Base-by-base conservation (phyloP, 2,329 filamentous ascomycete genomes). In the Knoxdaviesia capensis region DNA sequence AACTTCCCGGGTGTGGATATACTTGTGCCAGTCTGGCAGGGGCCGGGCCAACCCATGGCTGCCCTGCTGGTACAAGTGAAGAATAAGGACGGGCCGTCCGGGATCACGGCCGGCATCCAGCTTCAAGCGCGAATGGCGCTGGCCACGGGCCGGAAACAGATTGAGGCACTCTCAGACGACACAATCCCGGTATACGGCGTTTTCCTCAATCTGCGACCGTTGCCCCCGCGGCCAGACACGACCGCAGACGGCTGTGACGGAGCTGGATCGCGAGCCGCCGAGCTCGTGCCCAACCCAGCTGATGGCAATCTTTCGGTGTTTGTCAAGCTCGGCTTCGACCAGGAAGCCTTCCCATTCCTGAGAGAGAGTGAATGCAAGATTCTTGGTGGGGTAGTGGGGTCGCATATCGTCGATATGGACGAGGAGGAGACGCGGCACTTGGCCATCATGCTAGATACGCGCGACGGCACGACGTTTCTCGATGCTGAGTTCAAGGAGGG, bases 181-280 rank as follows among this genome's bases (percentile, higher is more conserved):
- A 35, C 8, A 11, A 35, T 9, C 34, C 8, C 11, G 8, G 34
- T 35, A 11, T 35, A 35, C 34, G 34, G 34, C 34, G 11, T 35
- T 3, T 35, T 38, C 42, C 39, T 42, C 34, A 43, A 44, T 33
- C 32, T 43, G 9, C 34, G 34, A 11, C 34, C 34, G 11, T 9
- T 11, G 9, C 34, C 34, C 8, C 11, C 34, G 34, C 34, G 34
- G 46, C 34, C 11, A 9, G 34, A 9, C 34, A 35, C 34, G 9
- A 3, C 9, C 9, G 34, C 34, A 35, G 11, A 9, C 34, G 20
- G 20, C 20, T 2, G 20, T 20, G 20, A 20, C 20, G 20, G 20
- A 20, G 20, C 2, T 20, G 20, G 20, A 20, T 20, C 2, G 20
- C 20, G 20, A 20, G 20, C 11, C 11, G 11, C 11, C 34, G 34